phyloP scores from a whole-genome alignment of 2,329 filamentous ascomycete genomes.

The Zymoseptoria brevis region DNA sequence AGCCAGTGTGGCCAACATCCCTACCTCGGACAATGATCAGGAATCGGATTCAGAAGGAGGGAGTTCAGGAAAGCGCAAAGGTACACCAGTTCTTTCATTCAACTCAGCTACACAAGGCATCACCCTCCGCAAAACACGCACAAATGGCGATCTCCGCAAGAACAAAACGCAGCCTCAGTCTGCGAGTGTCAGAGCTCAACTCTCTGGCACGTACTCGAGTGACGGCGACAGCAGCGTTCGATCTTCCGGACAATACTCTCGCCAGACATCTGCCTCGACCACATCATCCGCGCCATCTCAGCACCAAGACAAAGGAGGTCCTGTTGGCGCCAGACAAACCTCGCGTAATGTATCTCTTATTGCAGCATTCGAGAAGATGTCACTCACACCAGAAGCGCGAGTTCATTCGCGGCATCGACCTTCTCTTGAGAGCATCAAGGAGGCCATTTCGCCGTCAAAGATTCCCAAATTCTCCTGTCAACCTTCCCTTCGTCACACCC shows the following conservation, averaged over 20 bases:
- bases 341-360: constrained; percentile 26
- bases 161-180: constrained; percentile 9
- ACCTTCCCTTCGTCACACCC: constrained; percentile 24
- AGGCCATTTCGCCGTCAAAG: constrained; percentile 26
- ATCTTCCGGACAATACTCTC: constrained; percentile 14
- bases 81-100: constrained; percentile 38
- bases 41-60: constrained; percentile 30
- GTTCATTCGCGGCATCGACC: constrained; percentile 21
- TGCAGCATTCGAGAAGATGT: constrained; percentile 23
- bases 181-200: constrained; percentile 24
- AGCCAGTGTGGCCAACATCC: constrained; percentile 5
- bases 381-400: constrained; percentile 17
- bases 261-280: constrained; percentile 19
- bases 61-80: constrained; percentile 35
- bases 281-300: constrained; percentile 13
- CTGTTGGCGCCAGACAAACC: constrained; percentile 18
- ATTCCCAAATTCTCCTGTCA: constrained; percentile 29
- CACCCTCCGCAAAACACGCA: constrained; percentile 28
- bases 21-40: constrained; percentile 23
- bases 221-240: constrained; percentile 13
- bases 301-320: constrained; percentile 14
- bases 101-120: constrained; percentile 21
- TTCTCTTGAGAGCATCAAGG: constrained; percentile 27
- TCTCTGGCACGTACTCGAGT: constrained; percentile 19
- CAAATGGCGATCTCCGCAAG: constrained; percentile 22